Base-by-base conservation (phyloP, 371 early-diverging fungal genomes). In the Mortierella sp. region DNA sequence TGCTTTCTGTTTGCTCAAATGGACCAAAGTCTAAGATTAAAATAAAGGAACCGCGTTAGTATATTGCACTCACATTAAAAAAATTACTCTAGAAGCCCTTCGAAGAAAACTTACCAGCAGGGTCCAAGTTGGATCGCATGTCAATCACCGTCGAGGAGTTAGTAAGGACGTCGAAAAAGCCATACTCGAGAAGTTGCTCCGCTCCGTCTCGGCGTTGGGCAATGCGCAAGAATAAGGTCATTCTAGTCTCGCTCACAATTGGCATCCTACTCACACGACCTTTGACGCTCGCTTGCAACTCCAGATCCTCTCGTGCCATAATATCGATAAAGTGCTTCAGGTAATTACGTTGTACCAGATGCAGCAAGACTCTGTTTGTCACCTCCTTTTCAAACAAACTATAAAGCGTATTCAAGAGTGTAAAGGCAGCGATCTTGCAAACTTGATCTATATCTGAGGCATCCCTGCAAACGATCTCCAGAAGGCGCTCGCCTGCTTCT, bases 361-460 rank as follows among this genome's bases (percentile, higher is more conserved):
- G 92, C 18, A 83, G 70, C 26, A 96, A 80, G 0, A 96, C 87
- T 20, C 84, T 78, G 70, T 89, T 88, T 22, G 84, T 84, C 20
- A 84, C 77, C 60, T 88, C 90, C 26, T 68, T 84, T 59, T 79
- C 81, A 16, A 89, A 87, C 65, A 91, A 81, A 26, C 84, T 78
- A n/a, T 90, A 88, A 10, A 97, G 85, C 0, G 90, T 89, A 66
- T 94, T 93, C 51, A 98, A 79, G 0, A 93, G 85, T 6, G 93
- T 88, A 59, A 93, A 95, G 0, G 98, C 95, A 0, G 95, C 92
- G 4, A 95, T 93, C 72, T 95, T 93, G 93, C 96, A 95, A 10
- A 94, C 91, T 54, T 89, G 91, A 35, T 89, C 87, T 9, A 93
- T 95, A 72, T 94, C 93, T 0, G 90, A 89, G 0, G 97, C 97